Conservation (phyloP, 306 rosid genomes). For the Carpinus viminea region DNA sequence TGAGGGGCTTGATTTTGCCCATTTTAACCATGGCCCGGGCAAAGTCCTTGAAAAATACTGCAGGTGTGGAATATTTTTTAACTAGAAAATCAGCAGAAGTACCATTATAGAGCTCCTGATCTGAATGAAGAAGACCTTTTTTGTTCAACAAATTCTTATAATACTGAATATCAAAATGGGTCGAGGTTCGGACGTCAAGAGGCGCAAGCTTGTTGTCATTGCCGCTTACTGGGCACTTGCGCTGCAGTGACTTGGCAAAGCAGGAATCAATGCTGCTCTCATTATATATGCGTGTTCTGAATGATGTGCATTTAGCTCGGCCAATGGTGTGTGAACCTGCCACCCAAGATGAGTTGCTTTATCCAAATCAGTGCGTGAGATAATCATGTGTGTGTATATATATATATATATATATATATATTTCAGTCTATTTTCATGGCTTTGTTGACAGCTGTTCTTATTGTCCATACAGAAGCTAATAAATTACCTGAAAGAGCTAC, state of each 20-base stretch:
- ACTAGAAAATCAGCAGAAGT: constrained; percentile 43
- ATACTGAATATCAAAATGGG: constrained; percentile 49
- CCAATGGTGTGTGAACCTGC: constrained; percentile 66
- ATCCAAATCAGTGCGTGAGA: background rate
- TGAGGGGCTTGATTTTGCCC: constrained; percentile 55
- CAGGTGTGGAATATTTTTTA: constrained; percentile 33
- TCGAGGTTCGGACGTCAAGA: constrained; percentile 52
- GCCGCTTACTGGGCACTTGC: constrained; percentile 51
- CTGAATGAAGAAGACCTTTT: constrained; percentile 61
- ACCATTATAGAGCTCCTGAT: constrained; percentile 53
- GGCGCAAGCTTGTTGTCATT: constrained; percentile 33
- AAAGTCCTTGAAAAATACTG: constrained; percentile 41
- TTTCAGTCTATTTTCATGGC: background rate
- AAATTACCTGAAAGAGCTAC: constrained; percentile 60
- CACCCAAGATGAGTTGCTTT: background rate
- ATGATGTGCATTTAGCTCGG: constrained; percentile 43
- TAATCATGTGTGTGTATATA: too few relatives aligned
- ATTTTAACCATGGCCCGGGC: constrained; percentile 49
- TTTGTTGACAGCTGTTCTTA: background rate
- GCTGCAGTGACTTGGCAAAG: constrained; percentile 39
- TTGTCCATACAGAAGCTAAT: background rate
- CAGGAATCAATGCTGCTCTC: constrained; percentile 55
- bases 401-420: too few relatives aligned
- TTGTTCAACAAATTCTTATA: constrained; percentile 40
- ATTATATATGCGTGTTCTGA: constrained; percentile 48